Percentiles rank a stretch among this genome's conserved stretches.
phyloP scores from a whole-genome alignment of 202 grass and related monocot genomes.

The Alloteropsis angusta region DNA sequence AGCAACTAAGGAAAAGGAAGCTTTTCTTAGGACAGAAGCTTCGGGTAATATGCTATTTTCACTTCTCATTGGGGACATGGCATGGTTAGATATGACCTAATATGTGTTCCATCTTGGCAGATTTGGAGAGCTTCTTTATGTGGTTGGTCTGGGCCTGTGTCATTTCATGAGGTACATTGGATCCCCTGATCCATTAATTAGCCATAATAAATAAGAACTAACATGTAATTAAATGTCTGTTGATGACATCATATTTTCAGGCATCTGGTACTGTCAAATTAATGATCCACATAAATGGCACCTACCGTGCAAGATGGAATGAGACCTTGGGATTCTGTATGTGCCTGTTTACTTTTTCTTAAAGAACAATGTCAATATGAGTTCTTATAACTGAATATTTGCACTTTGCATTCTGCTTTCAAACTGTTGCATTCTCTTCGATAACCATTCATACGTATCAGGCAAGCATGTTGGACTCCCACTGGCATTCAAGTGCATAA shows the following conservation, averaged over 20 bases:
- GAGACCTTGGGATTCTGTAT: slow-evolving; percentile 87
- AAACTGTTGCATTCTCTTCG: neutral
- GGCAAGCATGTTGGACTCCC: slow-evolving; percentile 66
- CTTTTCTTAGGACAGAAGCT: slow-evolving; percentile 93
- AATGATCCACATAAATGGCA: slow-evolving; percentile 79
- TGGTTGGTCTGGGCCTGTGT: slow-evolving; percentile 82
- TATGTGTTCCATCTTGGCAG: slow-evolving; percentile 40
- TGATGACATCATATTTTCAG: slow-evolving; percentile 40
- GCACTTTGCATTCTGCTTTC: slow-evolving; percentile 6
- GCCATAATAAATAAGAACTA: neutral
- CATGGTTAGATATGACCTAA: neutral
- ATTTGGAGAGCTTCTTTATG: slow-evolving; percentile 77
- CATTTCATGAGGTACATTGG: slow-evolving; percentile 66
- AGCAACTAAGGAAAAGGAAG: slow-evolving; percentile 58
- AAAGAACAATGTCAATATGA: neutral
- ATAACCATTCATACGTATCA: slow-evolving; percentile 24
- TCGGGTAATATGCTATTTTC: slow-evolving; percentile 54
- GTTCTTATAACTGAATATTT: neutral
- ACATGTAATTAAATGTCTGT: neutral
- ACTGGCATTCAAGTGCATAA: slow-evolving; percentile 86
- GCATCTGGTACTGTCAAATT: slow-evolving; percentile 50
- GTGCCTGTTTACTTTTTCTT: slow-evolving; percentile 18
- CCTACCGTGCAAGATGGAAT: slow-evolving; percentile 67
- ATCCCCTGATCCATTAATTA: neutral
- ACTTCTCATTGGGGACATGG: slow-evolving; percentile 7